These are phyloP conservation scores for Pythium sukuiense DNA, from an alignment of 352 stramenopile genomes.

Conservation along the genomic window DNA sequence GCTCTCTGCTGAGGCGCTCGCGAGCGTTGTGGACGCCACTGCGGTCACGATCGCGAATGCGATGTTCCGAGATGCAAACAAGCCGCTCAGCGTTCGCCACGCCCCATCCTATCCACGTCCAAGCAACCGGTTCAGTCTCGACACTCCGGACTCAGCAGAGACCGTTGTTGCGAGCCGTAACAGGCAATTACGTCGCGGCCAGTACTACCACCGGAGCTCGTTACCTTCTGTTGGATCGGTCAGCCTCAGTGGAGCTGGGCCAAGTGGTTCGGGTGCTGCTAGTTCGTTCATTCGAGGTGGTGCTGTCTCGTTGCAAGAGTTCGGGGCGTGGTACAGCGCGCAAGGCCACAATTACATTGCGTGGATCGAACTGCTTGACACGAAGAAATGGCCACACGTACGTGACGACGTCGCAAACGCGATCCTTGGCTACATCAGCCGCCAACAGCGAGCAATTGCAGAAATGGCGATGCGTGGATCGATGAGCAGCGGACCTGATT, in stretches of 20 bases:
- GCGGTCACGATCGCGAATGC: constrained; percentile 80
- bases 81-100: constrained; percentile 64
- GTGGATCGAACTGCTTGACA: constrained; percentile 84
- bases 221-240: constrained; percentile 60
- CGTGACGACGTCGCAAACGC: constrained; percentile 57
- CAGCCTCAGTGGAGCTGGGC: constrained; percentile 52
- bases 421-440: constrained; percentile 76
- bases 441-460: constrained; percentile 61
- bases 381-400: constrained; percentile 83
- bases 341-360: constrained; percentile 82
- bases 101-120: constrained; percentile 32
- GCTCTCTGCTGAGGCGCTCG: constrained; percentile 78
- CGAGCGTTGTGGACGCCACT: constrained; percentile 74
- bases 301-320: constrained; percentile 84
- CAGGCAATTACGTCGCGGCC: constrained; percentile 28
- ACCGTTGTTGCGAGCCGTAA: constrained; percentile 37
- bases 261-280: constrained; percentile 57
- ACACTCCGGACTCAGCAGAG: constrained; percentile 49
- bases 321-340: constrained; percentile 84
- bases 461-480: constrained; percentile 21
- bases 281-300: constrained; percentile 71
- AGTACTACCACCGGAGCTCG: constrained; percentile 74
- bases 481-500: constrained; percentile 37
- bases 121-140: constrained; percentile 57
- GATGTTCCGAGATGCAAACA: constrained; percentile 84